Conservation (phyloP, 768 basidiomycete species). For the Kwoniella sp. region DNA sequence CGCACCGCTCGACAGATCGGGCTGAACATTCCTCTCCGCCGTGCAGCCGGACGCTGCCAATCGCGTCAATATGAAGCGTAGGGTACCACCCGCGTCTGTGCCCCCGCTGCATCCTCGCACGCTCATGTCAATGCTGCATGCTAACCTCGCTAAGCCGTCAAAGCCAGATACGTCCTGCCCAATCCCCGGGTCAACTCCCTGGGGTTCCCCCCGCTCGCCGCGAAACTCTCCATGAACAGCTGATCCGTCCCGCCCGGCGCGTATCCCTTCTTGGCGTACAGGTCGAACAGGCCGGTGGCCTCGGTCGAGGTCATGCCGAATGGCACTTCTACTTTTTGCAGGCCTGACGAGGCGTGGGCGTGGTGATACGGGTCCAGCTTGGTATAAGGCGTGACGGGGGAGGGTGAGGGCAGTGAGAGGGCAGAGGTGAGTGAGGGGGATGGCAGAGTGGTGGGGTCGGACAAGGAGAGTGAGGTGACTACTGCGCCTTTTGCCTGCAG, state of each 20-base stretch:
- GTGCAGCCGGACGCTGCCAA: no score
- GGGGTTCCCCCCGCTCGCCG: slow-evolving; percentile 72
- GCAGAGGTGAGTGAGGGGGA: slow-evolving; percentile 65
- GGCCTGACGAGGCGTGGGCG: slow-evolving; percentile 57
- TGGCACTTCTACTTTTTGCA: slow-evolving; percentile 58
- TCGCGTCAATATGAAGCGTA: no score
- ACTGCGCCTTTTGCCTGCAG: slow-evolving; percentile 66
- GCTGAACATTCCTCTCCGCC: no score
- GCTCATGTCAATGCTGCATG: not conserved
- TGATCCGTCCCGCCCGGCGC: slow-evolving; percentile 63
- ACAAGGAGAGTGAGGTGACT: slow-evolving; percentile 64
- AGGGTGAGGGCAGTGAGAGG: slow-evolving; percentile 55
- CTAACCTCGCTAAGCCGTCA: slow-evolving; percentile 2
- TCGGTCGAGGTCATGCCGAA: slow-evolving; percentile 62
- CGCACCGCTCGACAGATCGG: no score
- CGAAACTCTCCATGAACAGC: slow-evolving; percentile 71
- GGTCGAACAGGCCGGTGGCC: slow-evolving; percentile 68
- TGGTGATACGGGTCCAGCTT: slow-evolving; percentile 57
- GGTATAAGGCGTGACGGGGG: slow-evolving; percentile 58
- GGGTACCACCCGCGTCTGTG: no score
- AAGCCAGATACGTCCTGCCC: slow-evolving; percentile 14
- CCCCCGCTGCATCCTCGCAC: no score
- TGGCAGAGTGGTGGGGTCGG: slow-evolving; percentile 59
- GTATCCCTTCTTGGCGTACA: slow-evolving; percentile 63
- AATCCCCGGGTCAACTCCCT: slow-evolving; percentile 62